phyloP scores from a whole-genome alignment of 1,284 basidiomycete genomes.

The Rhodotorula sp. region DNA sequence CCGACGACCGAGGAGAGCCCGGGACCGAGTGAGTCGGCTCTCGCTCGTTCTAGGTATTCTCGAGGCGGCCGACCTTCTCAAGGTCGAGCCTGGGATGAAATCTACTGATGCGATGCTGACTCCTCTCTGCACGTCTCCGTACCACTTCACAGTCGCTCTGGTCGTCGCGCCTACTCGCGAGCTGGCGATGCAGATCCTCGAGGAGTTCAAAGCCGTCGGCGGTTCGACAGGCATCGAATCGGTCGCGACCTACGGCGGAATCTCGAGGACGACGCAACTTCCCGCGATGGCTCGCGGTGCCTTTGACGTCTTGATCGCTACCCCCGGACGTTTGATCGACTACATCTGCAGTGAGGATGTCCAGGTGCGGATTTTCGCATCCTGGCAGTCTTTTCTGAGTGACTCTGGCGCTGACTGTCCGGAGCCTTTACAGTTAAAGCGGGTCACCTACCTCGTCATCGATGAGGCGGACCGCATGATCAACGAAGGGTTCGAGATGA shows the following conservation, averaged over 20 bases:
- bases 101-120: background rate
- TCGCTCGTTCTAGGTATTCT: background rate
- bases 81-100: no score
- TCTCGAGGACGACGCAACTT: slow-evolving; percentile 90
- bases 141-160: background rate
- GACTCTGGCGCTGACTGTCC: slow-evolving; percentile 61
- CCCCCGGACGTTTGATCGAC: slow-evolving; percentile 84
- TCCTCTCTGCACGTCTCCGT: background rate
- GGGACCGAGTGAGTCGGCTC: slow-evolving; percentile 12
- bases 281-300: slow-evolving; percentile 54
- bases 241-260: slow-evolving; percentile 49
- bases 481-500: slow-evolving; percentile 67
- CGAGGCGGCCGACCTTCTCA: no score
- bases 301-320: slow-evolving; percentile 84
- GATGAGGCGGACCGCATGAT: slow-evolving; percentile 94
- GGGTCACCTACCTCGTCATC: slow-evolving; percentile 76
- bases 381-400: background rate
- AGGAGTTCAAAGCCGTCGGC: background rate
- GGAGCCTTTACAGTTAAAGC: slow-evolving; percentile 66
- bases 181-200: slow-evolving; percentile 53
- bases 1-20: background rate
- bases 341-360: slow-evolving; percentile 63
- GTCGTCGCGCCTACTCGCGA: slow-evolving; percentile 6
- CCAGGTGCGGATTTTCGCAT: slow-evolving; percentile 47
- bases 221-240: background rate